phyloP scores from a whole-genome alignment of 1,284 basidiomycete species.

The Malassezia vespertilionis region DNA sequence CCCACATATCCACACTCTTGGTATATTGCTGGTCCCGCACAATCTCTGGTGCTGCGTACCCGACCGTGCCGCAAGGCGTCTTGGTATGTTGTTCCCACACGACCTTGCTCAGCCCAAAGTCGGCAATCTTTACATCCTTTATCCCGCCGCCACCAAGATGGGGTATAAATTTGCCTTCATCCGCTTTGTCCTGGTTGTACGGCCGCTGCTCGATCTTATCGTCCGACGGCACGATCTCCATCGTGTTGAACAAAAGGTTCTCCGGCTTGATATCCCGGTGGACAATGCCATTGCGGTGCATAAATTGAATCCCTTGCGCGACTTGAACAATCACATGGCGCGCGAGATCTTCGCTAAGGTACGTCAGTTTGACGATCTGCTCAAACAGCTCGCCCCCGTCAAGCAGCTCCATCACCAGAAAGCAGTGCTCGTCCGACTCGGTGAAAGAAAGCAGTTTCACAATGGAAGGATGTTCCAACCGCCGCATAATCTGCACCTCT shows the following conservation, averaged over 20 bases:
- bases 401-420: slow-evolving; percentile 69
- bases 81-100: slow-evolving; percentile 99
- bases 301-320: slow-evolving; percentile 82
- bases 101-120: slow-evolving; percentile 94
- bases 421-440: slow-evolving; percentile 87
- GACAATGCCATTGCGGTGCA: slow-evolving; percentile 94
- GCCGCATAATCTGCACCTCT: slow-evolving; percentile 99
- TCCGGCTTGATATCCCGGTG: slow-evolving; percentile 98
- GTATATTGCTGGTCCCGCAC: slow-evolving; percentile 98
- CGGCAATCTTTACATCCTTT: slow-evolving; percentile 94
- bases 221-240: slow-evolving; percentile 82
- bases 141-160: slow-evolving; percentile 93
- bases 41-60: slow-evolving; percentile 98
- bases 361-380: slow-evolving; percentile 97
- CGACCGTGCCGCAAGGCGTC: slow-evolving; percentile 98
- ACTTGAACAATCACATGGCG: slow-evolving; percentile 95
- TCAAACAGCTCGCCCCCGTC: slow-evolving; percentile 95
- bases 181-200: slow-evolving; percentile 97
- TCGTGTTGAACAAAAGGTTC: slow-evolving; percentile 86
- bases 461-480: slow-evolving; percentile 75
- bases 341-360: slow-evolving; percentile 67
- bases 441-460: slow-evolving; percentile 54
- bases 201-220: slow-evolving; percentile 60
- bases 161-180: slow-evolving; percentile 88
- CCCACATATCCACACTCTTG: slow-evolving; percentile 99